Percentiles rank a stretch among this genome's conserved stretches.
These are phyloP conservation scores for Eucalyptus decipiens DNA, from an alignment of 345 rosid species.

Conservation along the genomic window DNA sequence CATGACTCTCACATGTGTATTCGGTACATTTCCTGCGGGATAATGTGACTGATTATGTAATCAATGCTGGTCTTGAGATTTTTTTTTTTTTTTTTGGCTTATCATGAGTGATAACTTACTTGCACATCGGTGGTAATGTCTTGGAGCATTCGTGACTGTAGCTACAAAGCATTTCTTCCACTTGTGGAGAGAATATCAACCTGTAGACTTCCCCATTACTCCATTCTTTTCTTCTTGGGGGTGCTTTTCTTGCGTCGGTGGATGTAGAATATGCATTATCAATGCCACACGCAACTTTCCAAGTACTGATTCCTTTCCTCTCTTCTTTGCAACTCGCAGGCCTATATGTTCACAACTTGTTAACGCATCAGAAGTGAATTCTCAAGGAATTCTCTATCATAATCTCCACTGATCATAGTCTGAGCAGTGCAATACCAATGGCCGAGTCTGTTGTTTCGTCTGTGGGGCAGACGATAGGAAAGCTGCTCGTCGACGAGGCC, in stretches of 20 bases:
- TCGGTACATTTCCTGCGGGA: background rate
- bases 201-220: background rate
- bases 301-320: background rate
- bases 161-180: background rate
- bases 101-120: background rate
- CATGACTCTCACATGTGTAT: background rate
- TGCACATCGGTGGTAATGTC: background rate
- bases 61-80: background rate
- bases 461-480: background rate
- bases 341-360: background rate
- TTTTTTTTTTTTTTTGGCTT: background rate
- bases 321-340: background rate
- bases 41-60: background rate
- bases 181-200: background rate
- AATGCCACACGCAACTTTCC: background rate
- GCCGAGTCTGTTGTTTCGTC: conserved; percentile 4
- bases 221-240: background rate
- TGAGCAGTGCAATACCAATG: background rate
- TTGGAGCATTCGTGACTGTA: background rate
- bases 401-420: background rate
- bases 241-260: background rate
- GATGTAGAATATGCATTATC: background rate
- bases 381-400: background rate
- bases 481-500: background rate
- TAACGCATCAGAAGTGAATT: background rate